Evolutionary conservation across 768 basidiomycete genomes (phyloP).

Genomic region (Termitomyces sp.): DNA sequence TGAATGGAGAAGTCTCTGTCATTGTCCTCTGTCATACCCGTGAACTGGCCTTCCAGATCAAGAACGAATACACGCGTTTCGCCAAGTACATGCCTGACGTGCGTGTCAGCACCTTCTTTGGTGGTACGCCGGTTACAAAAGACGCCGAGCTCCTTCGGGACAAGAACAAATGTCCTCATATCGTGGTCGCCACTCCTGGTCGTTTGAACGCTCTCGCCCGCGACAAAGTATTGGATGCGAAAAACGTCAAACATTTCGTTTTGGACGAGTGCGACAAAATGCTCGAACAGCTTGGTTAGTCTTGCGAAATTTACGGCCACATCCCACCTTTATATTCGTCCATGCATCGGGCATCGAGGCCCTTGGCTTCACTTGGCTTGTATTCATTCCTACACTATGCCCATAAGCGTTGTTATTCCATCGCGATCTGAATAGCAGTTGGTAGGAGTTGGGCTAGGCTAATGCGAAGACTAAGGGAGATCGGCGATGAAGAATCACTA

Average conservation of each 20-base stretch:
- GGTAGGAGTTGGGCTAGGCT: constrained; percentile 32
- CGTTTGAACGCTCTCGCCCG: constrained; percentile 92
- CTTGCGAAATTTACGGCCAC: constrained; percentile 67
- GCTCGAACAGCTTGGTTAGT: constrained; percentile 99
- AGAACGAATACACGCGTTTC: constrained; percentile 99
- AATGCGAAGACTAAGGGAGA: constrained; percentile 25
- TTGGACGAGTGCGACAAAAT: constrained; percentile 99
- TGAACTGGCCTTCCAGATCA: constrained; percentile 99
- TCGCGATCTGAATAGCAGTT: constrained; percentile 31
- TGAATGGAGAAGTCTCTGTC: constrained; percentile 96
- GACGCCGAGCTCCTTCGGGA: constrained; percentile 91
- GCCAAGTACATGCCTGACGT: constrained; percentile 99
- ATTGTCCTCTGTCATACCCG: constrained; percentile 98
- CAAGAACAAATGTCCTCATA: constrained; percentile 97
- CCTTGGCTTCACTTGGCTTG: constrained; percentile 34
- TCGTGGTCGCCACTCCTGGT: constrained; percentile 97
- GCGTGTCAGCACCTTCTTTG: constrained; percentile 96
- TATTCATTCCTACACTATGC: constrained; percentile 30
- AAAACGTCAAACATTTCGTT: constrained; percentile 98
- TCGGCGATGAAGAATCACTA: constrained; percentile 22
- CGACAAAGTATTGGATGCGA: constrained; percentile 93
- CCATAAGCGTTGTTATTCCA: constrained; percentile 30
- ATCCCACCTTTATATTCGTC: constrained; percentile 47
- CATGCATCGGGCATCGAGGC: constrained; percentile 26
- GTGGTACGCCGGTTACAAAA: constrained; percentile 90